These are phyloP conservation scores for Harringtonia lauricola DNA, from an alignment of 2,329 filamentous ascomycete genomes.

Conservation along the genomic window DNA sequence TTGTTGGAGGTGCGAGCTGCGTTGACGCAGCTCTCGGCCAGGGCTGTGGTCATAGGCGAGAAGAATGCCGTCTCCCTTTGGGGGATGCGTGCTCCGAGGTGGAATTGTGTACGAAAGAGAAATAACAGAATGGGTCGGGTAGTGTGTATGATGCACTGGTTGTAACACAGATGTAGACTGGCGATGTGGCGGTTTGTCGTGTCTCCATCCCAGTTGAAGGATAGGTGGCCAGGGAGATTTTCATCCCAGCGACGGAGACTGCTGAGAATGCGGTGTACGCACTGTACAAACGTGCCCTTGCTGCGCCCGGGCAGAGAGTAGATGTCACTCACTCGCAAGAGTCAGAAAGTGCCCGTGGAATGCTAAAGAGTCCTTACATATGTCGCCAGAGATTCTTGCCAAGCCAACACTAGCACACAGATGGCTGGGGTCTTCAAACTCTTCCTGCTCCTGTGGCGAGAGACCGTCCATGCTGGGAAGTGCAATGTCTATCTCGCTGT, in stretches of 20 bases:
- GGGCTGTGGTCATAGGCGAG: conserved; percentile 19
- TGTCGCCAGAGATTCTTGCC: conserved; percentile 18
- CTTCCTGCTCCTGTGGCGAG: conserved; percentile 24
- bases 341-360: neutral
- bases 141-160: conserved; percentile 24
- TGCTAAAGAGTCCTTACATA: neutral
- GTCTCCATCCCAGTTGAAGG: conserved; percentile 3
- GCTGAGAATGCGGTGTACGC: conserved; percentile 21
- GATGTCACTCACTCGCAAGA: conserved; percentile 13
- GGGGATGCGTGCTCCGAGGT: neutral
- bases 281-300: conserved; percentile 18
- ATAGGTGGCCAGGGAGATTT: conserved; percentile 18
- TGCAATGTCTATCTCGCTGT: conserved; percentile 29
- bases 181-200: neutral
- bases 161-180: conserved; percentile 4
- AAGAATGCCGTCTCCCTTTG: too few species aligned
- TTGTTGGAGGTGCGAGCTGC: conserved; percentile 13
- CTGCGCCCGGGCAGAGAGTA: conserved; percentile 22
- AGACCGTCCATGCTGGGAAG: conserved; percentile 20
- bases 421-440: conserved; percentile 22
- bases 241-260: conserved; percentile 20
- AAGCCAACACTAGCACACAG: conserved; percentile 25
- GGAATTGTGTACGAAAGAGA: conserved; percentile 16
- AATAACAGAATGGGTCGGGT: conserved; percentile 19
- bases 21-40: conserved; percentile 22